Evolutionary conservation across 352 stramenopile genomes (phyloP), one percentile per base, ranked within the genome.

Genomic region (Globisporangium perplexum): DNA sequence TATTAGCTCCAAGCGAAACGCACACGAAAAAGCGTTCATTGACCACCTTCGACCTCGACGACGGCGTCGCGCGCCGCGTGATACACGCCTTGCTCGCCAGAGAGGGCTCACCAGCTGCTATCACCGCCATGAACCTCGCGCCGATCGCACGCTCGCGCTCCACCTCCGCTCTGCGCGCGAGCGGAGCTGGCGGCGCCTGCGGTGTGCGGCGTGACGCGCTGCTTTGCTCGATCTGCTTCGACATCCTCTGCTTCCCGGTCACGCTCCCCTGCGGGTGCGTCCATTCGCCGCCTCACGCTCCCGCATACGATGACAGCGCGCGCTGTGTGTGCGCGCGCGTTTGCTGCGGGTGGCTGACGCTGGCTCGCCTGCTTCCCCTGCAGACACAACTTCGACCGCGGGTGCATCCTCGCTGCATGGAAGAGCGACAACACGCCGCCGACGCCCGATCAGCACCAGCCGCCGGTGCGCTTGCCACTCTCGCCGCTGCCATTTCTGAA

Each of bases 351-450:
- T 14, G 8, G 30, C 30, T 35, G 30, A 35, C 30, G 30, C 10
- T 12, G 30, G 6, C 26, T 30, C 26, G 26, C 26, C 24, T 24
- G 20, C 5, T 1, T 18, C 22, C 4, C 0, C 26, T 7, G 23
- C 31, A 91, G 81, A n/a, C 81, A 91, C 63, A 91, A 91, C 64
- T 91, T 90, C 53, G 81, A 91, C 55, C 78, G 81, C 10, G 81
- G 81, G 7, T 91, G 81, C 55, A 81, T 91, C 26, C 53, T 91
- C 23, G 77, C 65, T 1, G 80, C 80, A 6, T 91, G 80, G 80
- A 53, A 62, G 5, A 71, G 83, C 45, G 65, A 79, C 28, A 4
- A 14, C 7, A 7, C 39, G 18, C 43, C 50, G 18, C 31, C 31
- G 18, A 24, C 38, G 23, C 15, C 7, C 20, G 28, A 24, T 15